Evolutionary conservation across 208 protist species (phyloP).

Genomic region (Crithidia fasciculata): DNA sequence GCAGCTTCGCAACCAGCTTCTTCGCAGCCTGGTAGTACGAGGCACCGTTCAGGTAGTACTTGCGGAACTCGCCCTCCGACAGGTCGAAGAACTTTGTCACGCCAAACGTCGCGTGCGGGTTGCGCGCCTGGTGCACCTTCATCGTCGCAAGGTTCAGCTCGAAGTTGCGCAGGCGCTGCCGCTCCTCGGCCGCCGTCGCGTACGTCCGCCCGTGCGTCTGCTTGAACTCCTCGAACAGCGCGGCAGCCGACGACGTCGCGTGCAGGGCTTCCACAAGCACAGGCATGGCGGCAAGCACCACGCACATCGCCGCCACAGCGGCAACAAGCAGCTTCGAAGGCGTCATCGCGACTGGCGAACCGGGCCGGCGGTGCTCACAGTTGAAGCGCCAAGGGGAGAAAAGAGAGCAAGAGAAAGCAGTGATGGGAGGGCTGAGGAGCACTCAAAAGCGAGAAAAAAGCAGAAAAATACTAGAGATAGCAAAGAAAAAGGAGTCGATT

Average conservation of each 20-base stretch:
- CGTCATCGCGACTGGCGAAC: constrained; percentile 17
- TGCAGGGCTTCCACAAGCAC: constrained; percentile 22
- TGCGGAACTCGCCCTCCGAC: constrained; percentile 54
- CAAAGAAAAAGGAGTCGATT: background rate
- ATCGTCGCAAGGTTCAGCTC: constrained; percentile 43
- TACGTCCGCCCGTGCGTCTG: constrained; percentile 41
- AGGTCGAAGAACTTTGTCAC: constrained; percentile 71
- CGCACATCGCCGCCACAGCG: constrained; percentile 28
- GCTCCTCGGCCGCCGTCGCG: constrained; percentile 41
- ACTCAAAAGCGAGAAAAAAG: background rate
- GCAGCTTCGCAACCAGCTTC: constrained; percentile 10
- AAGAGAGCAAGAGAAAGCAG: background rate
- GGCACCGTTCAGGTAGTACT: constrained; percentile 45
- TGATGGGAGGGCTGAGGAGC: background rate
- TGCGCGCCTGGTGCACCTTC: constrained; percentile 36
- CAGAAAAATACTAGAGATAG: constrained; percentile 1
- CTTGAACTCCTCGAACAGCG: constrained; percentile 56
- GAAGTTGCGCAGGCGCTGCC: constrained; percentile 42
- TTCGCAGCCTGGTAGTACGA: constrained; percentile 36
- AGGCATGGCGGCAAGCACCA: constrained; percentile 23
- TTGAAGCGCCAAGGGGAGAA: background rate
- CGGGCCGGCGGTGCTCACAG: background rate
- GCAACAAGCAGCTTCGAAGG: constrained; percentile 12
- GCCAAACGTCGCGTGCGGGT: constrained; percentile 64
- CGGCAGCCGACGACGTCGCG: constrained; percentile 15